Conservation (phyloP, 805 yeast species). For the Saccharomycopsis sp. region DNA sequence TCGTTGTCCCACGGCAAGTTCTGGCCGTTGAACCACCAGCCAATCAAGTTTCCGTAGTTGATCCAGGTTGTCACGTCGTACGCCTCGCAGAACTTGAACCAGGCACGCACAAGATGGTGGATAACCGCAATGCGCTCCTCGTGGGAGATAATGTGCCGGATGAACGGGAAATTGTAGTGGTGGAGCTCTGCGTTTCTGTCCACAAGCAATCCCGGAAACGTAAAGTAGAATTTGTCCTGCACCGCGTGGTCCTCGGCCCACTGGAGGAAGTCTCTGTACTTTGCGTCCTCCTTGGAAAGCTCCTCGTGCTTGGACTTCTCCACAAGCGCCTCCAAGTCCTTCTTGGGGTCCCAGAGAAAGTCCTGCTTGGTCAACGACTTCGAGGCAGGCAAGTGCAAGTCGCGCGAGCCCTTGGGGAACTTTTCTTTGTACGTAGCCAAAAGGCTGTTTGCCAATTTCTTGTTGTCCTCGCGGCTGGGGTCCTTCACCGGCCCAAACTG, state of each 20-base stretch:
- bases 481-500: not conserved
- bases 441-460: constrained; percentile 1
- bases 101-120: constrained; percentile 45
- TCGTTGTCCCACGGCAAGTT: constrained; percentile 58
- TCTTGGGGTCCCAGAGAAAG: constrained; percentile 18
- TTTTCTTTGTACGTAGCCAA: constrained; percentile 11
- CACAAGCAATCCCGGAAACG: constrained; percentile 25
- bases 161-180: constrained; percentile 30
- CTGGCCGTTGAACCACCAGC: constrained; percentile 56
- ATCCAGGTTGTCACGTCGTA: constrained; percentile 49
- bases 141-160: constrained; percentile 27
- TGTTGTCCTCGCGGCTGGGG: constrained; percentile 16
- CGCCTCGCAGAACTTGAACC: constrained; percentile 43
- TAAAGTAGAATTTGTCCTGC: constrained; percentile 25
- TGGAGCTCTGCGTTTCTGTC: constrained; percentile 27
- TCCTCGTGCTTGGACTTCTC: constrained; percentile 12
- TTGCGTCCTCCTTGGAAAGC: constrained; percentile 23
- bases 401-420: constrained; percentile 10
- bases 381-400: constrained; percentile 13
- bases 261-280: constrained; percentile 24
- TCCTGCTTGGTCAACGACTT: constrained; percentile 8
- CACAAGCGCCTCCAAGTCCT: constrained; percentile 5
- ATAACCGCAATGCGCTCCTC: constrained; percentile 29
- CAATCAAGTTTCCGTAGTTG: constrained; percentile 56
- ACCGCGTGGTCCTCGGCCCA: constrained; percentile 25